Base-by-base conservation (phyloP, 768 basidiomycete genomes). In the Boletus subparvulus region DNA sequence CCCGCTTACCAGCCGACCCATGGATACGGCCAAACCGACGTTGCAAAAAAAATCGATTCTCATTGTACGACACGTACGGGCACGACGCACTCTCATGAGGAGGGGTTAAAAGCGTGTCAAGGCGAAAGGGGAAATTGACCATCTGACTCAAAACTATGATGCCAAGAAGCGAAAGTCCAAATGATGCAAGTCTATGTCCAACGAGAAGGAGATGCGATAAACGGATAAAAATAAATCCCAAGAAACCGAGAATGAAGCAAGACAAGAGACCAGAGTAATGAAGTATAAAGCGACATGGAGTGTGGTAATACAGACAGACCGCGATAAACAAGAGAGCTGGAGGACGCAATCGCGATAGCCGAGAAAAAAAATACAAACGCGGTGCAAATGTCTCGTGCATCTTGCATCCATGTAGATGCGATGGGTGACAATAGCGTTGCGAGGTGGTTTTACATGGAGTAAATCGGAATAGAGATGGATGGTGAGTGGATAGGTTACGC, bases 401-500 rank as follows among this genome's bases (percentile, higher is more conserved):
- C 19, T 44, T 14, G 53, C 26, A 36, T 19, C 11, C n/a, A 11
- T 9, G n/a, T 47, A 50, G 30, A 47, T 10, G 42, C 35, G 48
- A 35, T 45, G 39, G 50, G 52, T 13, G 50, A 36, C n/a, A 8
- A 35, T 13, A 35, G 24, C 44, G 24, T 39, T 5, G 43, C 36
- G n/a, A 21, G 39, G 45, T 45, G 39, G n/a, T 45, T 3, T 39
- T 51, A 55, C 55, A 61, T 16, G 40, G 16, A 9, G n/a, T 35
- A 21, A n/a, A 13, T 14, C 3, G 10, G 5, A 7, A 16, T 13
- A 32, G 8, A 28, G 3, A 42, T 17, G 43, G 9, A 39, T 2
- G 12, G 12, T 12, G 14, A 26, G 32, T 0, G 10, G 3, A 24
- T 17, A 6, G 9, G n/a, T 67, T 32, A 71, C 7, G 61, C 56